Conservation (phyloP, 2,329 filamentous ascomycete genomes). For the Epichloe aotearoae region DNA sequence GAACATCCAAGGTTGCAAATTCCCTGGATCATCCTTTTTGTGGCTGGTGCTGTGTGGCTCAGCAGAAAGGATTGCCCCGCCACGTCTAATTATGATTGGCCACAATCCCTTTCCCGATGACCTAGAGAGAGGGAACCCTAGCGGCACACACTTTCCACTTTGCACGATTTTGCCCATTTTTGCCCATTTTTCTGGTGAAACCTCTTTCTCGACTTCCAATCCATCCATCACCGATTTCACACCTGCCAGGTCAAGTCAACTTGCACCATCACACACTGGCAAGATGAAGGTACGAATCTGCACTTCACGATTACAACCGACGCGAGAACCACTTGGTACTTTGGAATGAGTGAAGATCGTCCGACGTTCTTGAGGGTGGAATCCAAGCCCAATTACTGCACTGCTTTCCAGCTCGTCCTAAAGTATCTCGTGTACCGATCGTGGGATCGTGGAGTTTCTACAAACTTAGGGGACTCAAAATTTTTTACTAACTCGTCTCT, state of each 20-base stretch:
- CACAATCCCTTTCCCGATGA: background rate
- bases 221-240: slow-evolving; percentile 23
- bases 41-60: slow-evolving; percentile 3
- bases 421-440: background rate
- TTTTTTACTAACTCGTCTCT: slow-evolving; percentile 19
- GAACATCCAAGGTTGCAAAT: background rate
- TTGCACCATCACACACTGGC: slow-evolving; percentile 32
- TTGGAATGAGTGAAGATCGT: background rate
- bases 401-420: background rate
- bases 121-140: slow-evolving; percentile 23
- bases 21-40: background rate
- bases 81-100: slow-evolving; percentile 20
- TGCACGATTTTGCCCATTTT: slow-evolving; percentile 25
- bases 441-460: background rate
- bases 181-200: slow-evolving; percentile 21
- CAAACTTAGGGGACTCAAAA: background rate
- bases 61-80: background rate
- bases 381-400: background rate
- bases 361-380: background rate
- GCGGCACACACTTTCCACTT: slow-evolving; percentile 29
- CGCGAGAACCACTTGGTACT: background rate
- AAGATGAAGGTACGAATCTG: slow-evolving; percentile 31
- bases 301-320: background rate
- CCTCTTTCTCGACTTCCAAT: background rate
- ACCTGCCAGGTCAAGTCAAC: slow-evolving; percentile 28